Evolutionary conservation across 768 basidiomycete genomes (phyloP).

Genomic region (Russula brevipes): DNA sequence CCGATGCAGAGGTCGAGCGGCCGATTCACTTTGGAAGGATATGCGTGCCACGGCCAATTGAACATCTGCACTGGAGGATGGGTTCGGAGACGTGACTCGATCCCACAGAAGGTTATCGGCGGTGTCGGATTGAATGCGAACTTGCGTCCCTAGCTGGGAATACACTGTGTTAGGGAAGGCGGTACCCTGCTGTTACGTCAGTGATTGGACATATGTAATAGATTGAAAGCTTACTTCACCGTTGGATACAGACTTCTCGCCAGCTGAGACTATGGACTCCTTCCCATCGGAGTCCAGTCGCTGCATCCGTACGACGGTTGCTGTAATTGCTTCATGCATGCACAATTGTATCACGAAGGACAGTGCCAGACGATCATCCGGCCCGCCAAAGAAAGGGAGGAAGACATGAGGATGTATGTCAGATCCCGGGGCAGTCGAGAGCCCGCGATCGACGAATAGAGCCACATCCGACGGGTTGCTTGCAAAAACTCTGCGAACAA

Average conservation of each 20-base stretch:
- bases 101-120: constrained; percentile 80
- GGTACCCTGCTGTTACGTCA: constrained; percentile 35
- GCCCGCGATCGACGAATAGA: constrained; percentile 76
- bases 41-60: constrained; percentile 55
- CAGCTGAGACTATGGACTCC: constrained; percentile 30
- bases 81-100: constrained; percentile 42
- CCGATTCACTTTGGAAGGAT: constrained; percentile 47
- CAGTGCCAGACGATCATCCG: constrained; percentile 86
- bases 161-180: constrained; percentile 69
- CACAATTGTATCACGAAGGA: constrained; percentile 78
- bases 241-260: constrained; percentile 24
- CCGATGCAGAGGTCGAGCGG: constrained; percentile 52
- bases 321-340: constrained; percentile 54
- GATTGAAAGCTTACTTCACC: constrained; percentile 32
- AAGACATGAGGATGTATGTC: constrained; percentile 57
- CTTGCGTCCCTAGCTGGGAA: constrained; percentile 56
- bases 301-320: constrained; percentile 64
- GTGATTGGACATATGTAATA: constrained; percentile 7
- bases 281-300: constrained; percentile 39
- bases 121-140: constrained; percentile 66
- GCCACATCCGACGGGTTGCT: constrained; percentile 72
- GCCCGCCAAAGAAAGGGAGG: constrained; percentile 90
- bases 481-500: constrained; percentile 77
- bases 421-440: constrained; percentile 30
- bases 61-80: constrained; percentile 30